Percentiles rank a stretch among this genome's conserved stretches.
Conservation (phyloP, 768 basidiomycete species). For the Tricholoma furcatifolium region DNA sequence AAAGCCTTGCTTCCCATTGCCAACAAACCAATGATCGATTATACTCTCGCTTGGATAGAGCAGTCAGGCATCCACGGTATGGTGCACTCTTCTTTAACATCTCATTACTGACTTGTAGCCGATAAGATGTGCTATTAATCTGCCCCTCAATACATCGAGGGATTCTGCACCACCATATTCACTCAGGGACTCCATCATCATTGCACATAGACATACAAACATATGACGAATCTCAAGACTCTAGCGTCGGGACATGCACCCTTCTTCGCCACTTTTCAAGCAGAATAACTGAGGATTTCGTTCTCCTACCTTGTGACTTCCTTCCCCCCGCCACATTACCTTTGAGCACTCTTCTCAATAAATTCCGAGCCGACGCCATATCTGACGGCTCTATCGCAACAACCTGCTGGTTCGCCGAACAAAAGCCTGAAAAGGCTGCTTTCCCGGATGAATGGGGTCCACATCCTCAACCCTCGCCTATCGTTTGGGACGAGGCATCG, state of each 20-base stretch:
- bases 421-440: constrained; percentile 50
- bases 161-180: constrained; percentile 80
- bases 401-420: constrained; percentile 60
- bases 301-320: constrained; percentile 90
- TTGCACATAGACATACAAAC: constrained; percentile 77
- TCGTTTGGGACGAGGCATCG: constrained; percentile 67
- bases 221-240: constrained; percentile 71
- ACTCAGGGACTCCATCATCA: constrained; percentile 66
- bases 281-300: constrained; percentile 82
- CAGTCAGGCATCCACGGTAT: constrained; percentile 81
- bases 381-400: constrained; percentile 64
- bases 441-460: constrained; percentile 70
- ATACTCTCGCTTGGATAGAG: constrained; percentile 83
- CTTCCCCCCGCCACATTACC: constrained; percentile 75
- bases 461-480: constrained; percentile 40
- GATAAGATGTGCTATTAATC: constrained; percentile 79
- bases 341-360: constrained; percentile 70
- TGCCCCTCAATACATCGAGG: constrained; percentile 77
- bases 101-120: constrained; percentile 5
- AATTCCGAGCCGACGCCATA: constrained; percentile 73
- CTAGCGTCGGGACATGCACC: constrained; percentile 67
- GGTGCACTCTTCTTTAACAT: constrained; percentile 1
- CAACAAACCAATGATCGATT: constrained; percentile 86
- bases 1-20: constrained; percentile 88
- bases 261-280: constrained; percentile 75